Base-by-base conservation (phyloP, 1,284 basidiomycete genomes). In the Gymnopus androsaceus region DNA sequence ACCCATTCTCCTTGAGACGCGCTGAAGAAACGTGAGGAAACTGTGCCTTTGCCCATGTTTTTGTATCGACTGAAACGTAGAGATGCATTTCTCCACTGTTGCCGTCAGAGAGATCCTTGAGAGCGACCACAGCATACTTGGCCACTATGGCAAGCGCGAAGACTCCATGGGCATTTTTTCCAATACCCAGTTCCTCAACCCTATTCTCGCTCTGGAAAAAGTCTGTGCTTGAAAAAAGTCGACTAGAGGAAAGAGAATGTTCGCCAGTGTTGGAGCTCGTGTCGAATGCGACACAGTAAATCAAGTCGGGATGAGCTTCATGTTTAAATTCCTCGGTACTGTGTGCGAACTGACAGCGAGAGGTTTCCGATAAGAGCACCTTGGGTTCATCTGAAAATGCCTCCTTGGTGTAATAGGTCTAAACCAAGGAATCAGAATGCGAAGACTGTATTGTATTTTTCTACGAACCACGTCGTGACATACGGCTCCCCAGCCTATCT, bases 271-370 rank as follows among this genome's bases (percentile, higher is more conserved):
- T 70, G 15, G 80, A 72, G 23, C 77, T 75, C 8, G 81, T 73
- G 63, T 95, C 93, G 67, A 83, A 95, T 0, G 85, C 93, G 59
- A 95, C 87, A 67, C 95, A 97, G 74, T 90, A 94, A 62, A 97
- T 82, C 25, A 92, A 79, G 62, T 92, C 81, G 9, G 77, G 69
- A 52, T 85, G 82, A 1, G 91, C 88, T 15, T 85, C 80, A 61
- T 88, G 85, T 65, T 85, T 83, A 76, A 93, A 91, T 59, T 90
- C 85, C 56, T 79, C 80, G 63, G 84, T 88, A 61, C 90, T 88
- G 65, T 94, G 90, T 0, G 94, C 94, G 66, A 95, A 98, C 61
- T 88, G 81, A 70, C 95, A 98, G 14, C 82, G 78, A 0, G 85
- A 78, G 0, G 89, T 90, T 59, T 94, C 86, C 1, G 72, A 66